Base-by-base conservation (phyloP, 148 eudicot species). In the Camellia sinensis region DNA sequence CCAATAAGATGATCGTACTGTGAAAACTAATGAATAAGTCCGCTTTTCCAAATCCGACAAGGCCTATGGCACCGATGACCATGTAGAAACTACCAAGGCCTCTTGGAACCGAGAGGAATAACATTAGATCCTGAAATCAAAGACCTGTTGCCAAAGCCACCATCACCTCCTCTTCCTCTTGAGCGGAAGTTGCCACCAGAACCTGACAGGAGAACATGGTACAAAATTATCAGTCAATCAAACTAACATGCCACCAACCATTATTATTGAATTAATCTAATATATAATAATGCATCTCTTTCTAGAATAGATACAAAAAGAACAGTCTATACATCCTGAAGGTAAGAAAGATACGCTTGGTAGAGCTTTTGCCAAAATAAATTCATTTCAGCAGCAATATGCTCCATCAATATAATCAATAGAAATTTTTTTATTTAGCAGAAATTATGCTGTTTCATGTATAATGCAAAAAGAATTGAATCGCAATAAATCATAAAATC, bases 81-180 rank as follows among this genome's bases (percentile, higher is more conserved):
- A 7, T 8, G 14, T 4, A 40, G 75, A 65, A 80, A 67, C 83
- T 90, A 95, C 90, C 90, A 91, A 71, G 84, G 93, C 86, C 84
- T 86, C 87, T 87, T 89, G 60, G 80, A 78, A 41, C 92, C 91
- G 67, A 93, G 40, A 65, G 94, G 97, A 9, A 87, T 77, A 43
- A 82, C 65, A 81, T 93, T 95, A 10, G 96, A 90, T 80, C 97
- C 98, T 44, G 95, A 84, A 9, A 81, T 83, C 78, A 54, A 70
- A 59, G 87, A 81, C 68, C 97, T 88, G 86, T 91, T 87, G 74
- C 97, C 95, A 78, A 83, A 92, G 73, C 97, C 97, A 57, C 97
- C 97, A 60, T 93, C 90, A 17, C 99, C 97, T 89, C 97, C 97
- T 64, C 95, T 90, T n/a, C 99, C 97, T 89, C 97, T 90, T 65